phyloP scores from a whole-genome alignment of 2,329 filamentous ascomycete species.

The Pseudogymnoascus sp. region DNA sequence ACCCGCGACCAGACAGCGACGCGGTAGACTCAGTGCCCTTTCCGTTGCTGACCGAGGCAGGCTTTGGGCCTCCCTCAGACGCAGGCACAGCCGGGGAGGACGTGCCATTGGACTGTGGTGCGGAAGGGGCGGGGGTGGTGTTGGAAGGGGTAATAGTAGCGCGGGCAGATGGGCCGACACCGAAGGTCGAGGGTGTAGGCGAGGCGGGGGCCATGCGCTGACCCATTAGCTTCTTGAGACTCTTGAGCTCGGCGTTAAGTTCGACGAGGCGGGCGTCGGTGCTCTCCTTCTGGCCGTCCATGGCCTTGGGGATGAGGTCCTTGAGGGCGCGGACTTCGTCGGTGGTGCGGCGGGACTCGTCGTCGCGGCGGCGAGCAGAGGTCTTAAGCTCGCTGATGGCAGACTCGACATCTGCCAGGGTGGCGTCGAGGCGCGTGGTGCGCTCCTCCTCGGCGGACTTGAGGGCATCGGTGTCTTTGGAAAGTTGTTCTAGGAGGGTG shows the following conservation, averaged over 20 bases:
- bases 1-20: conserved; percentile 31
- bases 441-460: conserved; percentile 81
- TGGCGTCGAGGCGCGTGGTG: conserved; percentile 73
- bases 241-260: conserved; percentile 79
- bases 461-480: conserved; percentile 79
- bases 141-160: conserved; percentile 15
- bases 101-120: conserved; percentile 15
- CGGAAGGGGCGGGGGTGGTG: background rate
- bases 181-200: conserved; percentile 18
- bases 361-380: conserved; percentile 72
- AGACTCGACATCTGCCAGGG: conserved; percentile 75
- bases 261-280: conserved; percentile 78
- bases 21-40: conserved; percentile 26
- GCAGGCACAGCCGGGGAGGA: conserved; percentile 16
- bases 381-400: conserved; percentile 77
- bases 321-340: conserved; percentile 80
- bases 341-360: conserved; percentile 77
- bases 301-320: conserved; percentile 78
- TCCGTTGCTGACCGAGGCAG: conserved; percentile 29
- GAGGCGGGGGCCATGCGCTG: conserved; percentile 49
- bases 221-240: conserved; percentile 78
- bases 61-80: conserved; percentile 19
- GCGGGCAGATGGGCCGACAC: conserved; percentile 25
- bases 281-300: conserved; percentile 78
- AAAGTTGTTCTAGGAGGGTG: conserved; percentile 80